These are phyloP conservation scores for Fraxinus floribunda DNA, from an alignment of 305 asterid species.

Conservation along the genomic window DNA sequence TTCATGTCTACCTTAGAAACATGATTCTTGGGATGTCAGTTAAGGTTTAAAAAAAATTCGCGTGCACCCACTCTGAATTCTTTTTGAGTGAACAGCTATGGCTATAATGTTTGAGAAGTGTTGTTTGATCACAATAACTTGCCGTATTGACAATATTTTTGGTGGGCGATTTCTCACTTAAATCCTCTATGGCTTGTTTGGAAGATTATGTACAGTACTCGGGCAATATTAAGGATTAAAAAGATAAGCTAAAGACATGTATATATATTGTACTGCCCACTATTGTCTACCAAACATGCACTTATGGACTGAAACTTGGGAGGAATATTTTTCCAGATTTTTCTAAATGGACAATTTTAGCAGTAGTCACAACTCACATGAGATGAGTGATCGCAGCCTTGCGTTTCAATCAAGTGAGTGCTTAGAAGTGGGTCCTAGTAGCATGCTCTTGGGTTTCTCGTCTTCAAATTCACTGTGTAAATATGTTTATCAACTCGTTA, in stretches of 20 bases:
- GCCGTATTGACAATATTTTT: not conserved
- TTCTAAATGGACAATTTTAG: not conserved
- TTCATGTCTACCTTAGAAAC: not conserved
- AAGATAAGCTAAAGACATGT: not conserved
- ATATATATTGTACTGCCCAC: not conserved
- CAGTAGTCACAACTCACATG: not conserved
- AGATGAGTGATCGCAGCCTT: not conserved
- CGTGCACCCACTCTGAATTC: not conserved
- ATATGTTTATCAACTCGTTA: not conserved
- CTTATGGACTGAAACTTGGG: not conserved
- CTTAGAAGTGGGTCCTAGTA: not conserved
- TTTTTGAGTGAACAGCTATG: not conserved
- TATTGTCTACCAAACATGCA: not conserved
- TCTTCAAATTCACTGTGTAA: not conserved
- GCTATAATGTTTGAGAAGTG: not conserved
- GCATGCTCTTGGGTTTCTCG: not conserved
- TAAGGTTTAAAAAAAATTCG: not conserved
- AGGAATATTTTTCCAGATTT: not conserved
- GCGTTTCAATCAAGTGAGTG: not conserved
- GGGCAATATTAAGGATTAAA: not conserved
- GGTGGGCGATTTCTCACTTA: not conserved
- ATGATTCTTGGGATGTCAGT: not conserved
- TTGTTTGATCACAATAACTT: not conserved
- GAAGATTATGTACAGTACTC: not conserved
- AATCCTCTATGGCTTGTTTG: not conserved